Evolutionary conservation across 441 rosid genomes (phyloP), one percentile per base, ranked within the genome.

Genomic region (Euphorbia schlechtendalii): DNA sequence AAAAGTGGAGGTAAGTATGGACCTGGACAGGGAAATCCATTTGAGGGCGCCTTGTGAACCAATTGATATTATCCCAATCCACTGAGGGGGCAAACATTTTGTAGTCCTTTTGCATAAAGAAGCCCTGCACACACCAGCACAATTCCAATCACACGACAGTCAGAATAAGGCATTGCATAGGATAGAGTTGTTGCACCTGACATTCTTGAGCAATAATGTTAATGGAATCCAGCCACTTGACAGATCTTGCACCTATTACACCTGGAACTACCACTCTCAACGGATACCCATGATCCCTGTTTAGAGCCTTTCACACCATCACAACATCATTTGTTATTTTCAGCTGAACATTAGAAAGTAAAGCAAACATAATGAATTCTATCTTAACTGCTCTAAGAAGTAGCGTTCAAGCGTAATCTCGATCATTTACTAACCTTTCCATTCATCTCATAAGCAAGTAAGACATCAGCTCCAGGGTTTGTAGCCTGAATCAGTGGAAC

Each of bases 1-100:
- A n/a, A n/a, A n/a, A n/a, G n/a, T n/a, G n/a, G n/a, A n/a, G n/a
- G n/a, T n/a, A 36, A 4, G 5, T 3, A 9, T 36, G 40, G 1
- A 91, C 98, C 99, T 95, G 99, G 75, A 95, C 91, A 66, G 98
- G 98, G 78, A 91, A 92, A 85, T 95, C 99, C 96, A 87, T 92
- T 74, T 83, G 92, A 15, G 99, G 96, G 79, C 81, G 85, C 81
- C 99, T 88, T 27, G 95, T 75, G 63, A 85, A 75, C 99, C 99
- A 92, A 73, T 83, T 14, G 61, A 89, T 89, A 71, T 91, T 95
- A 74, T 92, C 91, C 98, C 98, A 92, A 72, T 95, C 68, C 59
- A 92, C 99, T 27, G 87, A 74, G 55, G 99, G 99, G 21, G 98
- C 95, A 78, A 94, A 95, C 97, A 89, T 92, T 71, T 92, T 95